These are phyloP conservation scores for Nannochloropsis salina DNA, from an alignment of 108 stramenopile genomes.

Conservation along the genomic window DNA sequence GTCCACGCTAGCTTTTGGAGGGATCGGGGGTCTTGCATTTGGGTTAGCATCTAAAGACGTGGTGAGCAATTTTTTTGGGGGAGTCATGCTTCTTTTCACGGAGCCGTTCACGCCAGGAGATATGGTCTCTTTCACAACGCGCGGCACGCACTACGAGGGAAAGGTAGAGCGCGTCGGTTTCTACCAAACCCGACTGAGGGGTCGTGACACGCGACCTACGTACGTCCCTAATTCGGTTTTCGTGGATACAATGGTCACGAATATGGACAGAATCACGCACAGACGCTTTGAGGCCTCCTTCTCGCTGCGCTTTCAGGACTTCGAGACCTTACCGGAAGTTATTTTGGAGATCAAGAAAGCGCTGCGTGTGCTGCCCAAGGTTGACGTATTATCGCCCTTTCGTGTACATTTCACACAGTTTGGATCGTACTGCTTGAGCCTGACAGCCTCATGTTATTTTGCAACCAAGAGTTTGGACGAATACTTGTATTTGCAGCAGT, in stretches of 20 bases:
- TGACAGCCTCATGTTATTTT: slow-evolving; percentile 47
- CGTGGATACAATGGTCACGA: slow-evolving; percentile 50
- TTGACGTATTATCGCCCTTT: slow-evolving; percentile 43
- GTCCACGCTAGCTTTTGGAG: slow-evolving; percentile 53
- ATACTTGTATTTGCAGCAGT: slow-evolving; percentile 48
- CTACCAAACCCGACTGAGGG: slow-evolving; percentile 50
- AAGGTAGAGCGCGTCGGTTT: slow-evolving; percentile 53
- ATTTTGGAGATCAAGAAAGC: slow-evolving; percentile 33
- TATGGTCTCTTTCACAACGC: slow-evolving; percentile 47
- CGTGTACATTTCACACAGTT: slow-evolving; percentile 38
- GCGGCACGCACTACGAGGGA: slow-evolving; percentile 37
- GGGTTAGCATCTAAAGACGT: slow-evolving; percentile 41
- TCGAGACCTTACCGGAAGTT: slow-evolving; percentile 35
- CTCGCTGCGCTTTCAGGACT: slow-evolving; percentile 35
- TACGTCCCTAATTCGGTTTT: slow-evolving; percentile 51
- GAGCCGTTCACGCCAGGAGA: slow-evolving; percentile 56
- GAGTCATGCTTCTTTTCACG: slow-evolving; percentile 47
- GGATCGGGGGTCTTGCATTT: slow-evolving; percentile 50
- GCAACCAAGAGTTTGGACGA: slow-evolving; percentile 53
- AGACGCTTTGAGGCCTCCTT: neutral
- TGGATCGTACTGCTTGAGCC: slow-evolving; percentile 27
- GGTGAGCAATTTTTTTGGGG: slow-evolving; percentile 27
- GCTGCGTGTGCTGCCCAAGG: slow-evolving; percentile 35
- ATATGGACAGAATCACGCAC: slow-evolving; percentile 53
- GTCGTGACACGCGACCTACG: slow-evolving; percentile 51